Percentiles rank a stretch among this genome's conserved stretches.
Conservation (phyloP, 352 stramenopile genomes). For the Phytophthora tentaculata region DNA sequence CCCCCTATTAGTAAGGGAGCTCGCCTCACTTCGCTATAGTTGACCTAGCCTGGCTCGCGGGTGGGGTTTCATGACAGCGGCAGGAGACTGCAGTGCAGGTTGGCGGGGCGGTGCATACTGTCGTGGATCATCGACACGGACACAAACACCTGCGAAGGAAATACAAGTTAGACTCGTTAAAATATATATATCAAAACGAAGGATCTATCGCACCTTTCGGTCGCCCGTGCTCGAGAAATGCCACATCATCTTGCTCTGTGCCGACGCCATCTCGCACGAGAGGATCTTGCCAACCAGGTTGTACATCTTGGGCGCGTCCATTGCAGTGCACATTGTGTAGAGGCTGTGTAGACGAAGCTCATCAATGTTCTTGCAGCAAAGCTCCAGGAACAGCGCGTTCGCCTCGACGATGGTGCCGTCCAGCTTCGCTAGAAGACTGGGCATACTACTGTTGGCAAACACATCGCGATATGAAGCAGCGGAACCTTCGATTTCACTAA, state of each 20-base stretch:
- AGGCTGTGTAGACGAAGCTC: slow-evolving; percentile 78
- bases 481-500: slow-evolving; percentile 67
- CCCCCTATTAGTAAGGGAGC: slow-evolving; percentile 12
- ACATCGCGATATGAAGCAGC: slow-evolving; percentile 75
- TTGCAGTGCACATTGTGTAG: slow-evolving; percentile 82
- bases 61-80: slow-evolving; percentile 64
- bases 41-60: slow-evolving; percentile 9
- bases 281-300: slow-evolving; percentile 79
- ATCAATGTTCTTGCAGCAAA: slow-evolving; percentile 83
- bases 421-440: slow-evolving; percentile 74
- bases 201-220: slow-evolving; percentile 55
- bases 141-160: slow-evolving; percentile 66
- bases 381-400: slow-evolving; percentile 78
- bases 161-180: slow-evolving; percentile 1
- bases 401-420: slow-evolving; percentile 83
- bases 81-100: slow-evolving; percentile 81
- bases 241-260: slow-evolving; percentile 89
- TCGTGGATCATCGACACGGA: slow-evolving; percentile 88
- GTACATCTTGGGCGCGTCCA: slow-evolving; percentile 85
- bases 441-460: slow-evolving; percentile 82
- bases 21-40: slow-evolving; percentile 10
- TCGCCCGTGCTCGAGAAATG: slow-evolving; percentile 73
- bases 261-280: slow-evolving; percentile 76
- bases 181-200: neutral
- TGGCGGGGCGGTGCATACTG: slow-evolving; percentile 71